phyloP scores from a whole-genome alignment of 2,329 filamentous ascomycete species.

The Calonectria leucothoes region DNA sequence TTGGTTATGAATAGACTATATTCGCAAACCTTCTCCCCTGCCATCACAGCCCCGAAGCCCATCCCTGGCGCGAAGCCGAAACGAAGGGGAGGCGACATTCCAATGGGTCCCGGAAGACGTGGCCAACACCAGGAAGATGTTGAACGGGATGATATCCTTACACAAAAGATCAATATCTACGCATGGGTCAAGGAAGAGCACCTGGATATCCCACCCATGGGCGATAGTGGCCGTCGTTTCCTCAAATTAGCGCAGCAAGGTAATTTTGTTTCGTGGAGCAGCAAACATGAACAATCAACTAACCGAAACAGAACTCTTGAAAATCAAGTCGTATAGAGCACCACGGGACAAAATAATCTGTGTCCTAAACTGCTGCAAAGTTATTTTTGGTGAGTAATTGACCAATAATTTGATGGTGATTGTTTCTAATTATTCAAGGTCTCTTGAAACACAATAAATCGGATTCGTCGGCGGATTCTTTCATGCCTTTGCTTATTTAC shows the following conservation, averaged over 20 bases:
- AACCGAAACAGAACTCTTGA: constrained; percentile 79
- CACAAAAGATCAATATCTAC: constrained; percentile 97
- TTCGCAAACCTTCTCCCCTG: constrained; percentile 94
- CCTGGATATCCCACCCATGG: constrained; percentile 88
- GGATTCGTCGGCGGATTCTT: constrained; percentile 95
- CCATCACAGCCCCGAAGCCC: constrained; percentile 84
- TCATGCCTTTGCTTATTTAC: constrained; percentile 94
- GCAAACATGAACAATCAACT: constrained; percentile 20
- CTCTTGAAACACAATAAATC: constrained; percentile 91
- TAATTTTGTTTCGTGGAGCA: constrained; percentile 45
- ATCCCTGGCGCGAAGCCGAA: constrained; percentile 76
- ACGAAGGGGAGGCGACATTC: constrained; percentile 74
- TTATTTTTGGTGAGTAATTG: constrained; percentile 83
- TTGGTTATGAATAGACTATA: constrained; percentile 98
- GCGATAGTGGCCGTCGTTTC: constrained; percentile 89
- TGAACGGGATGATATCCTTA: constrained; percentile 93
- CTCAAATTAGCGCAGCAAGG: constrained; percentile 89
- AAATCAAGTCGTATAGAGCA: constrained; percentile 97
- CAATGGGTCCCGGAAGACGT: constrained; percentile 82
- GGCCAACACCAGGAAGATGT: constrained; percentile 99
- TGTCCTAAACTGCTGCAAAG: constrained; percentile 98
- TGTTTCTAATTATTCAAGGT: constrained; percentile 59
- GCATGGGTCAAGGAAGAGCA: constrained; percentile 94
- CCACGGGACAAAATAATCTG: constrained; percentile 98
- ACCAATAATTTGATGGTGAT: background rate